Evolutionary conservation across 129 eudicot genomes (phyloP), one percentile per base, ranked within the genome.

Genomic region (Centella asiatica): DNA sequence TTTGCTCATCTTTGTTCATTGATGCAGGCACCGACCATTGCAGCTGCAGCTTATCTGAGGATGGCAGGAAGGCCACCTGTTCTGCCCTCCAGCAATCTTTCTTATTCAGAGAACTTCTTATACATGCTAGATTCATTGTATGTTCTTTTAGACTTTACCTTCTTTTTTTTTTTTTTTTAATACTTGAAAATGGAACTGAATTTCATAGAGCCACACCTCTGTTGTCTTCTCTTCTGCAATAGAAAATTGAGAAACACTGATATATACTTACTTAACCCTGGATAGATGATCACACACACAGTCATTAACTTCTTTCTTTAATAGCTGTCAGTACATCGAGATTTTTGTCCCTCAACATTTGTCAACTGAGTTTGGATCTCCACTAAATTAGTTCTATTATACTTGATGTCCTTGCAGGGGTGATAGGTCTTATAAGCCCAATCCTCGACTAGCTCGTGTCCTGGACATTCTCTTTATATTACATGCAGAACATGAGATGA

Each of bases 81-180:
- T 71, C 96, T 92, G 73, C 99, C 99, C 68, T 92, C 99, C 28
- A 84, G 74, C 88, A 84, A 67, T 60, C 95, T 92, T 24, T 92
- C 96, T 58, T 92, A 92, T 70, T 77, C 99, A 8, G 99, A 92
- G 78, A 92, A 92, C 74, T 92, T 92, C 80, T 67, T 92, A 60
- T 92, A 92, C 84, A 92, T 92, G 99, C 95, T 92, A 55, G 99
- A 92, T 77, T 92, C 96, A 66, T 44, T 92, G 99, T 92, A 92
- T n/a, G 89, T 76, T 4, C 42, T 58, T 5, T 36, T 29, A 18
- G n/a, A n/a, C 42, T 57, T 57, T 19, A 12, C 19, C 29, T 23
- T 9, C 27, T 44, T 28, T 22, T 24, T 15, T 17, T 7, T 56
- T 14, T 28, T 31, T 53, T 53, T 4, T 1, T 53, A 25, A 14